These are phyloP conservation scores for Clohesyomyces aquaticus DNA, from an alignment of 495 filamentous ascomycete genomes.

Conservation along the genomic window DNA sequence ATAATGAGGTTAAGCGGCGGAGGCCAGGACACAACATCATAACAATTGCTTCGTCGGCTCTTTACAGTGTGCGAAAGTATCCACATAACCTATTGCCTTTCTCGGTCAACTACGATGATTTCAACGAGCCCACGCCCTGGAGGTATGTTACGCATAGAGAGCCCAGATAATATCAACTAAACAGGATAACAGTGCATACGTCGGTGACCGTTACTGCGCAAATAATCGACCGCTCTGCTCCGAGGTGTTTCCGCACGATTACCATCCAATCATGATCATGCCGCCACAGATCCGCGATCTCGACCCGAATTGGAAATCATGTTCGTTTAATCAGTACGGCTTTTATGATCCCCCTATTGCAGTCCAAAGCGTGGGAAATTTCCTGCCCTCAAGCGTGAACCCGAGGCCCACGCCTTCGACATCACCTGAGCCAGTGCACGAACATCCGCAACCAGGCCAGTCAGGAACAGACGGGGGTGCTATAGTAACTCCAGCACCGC, in stretches of 20 bases:
- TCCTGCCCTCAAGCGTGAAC: neutral
- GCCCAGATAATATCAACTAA: neutral
- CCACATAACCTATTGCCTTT: constrained; percentile 15
- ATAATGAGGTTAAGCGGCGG: neutral
- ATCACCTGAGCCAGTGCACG: neutral
- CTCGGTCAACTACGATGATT: constrained; percentile 22
- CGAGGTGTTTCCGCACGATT: constrained; percentile 11
- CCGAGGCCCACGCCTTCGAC: neutral
- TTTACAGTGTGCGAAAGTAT: constrained; percentile 23
- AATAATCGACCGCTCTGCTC: constrained; percentile 25
- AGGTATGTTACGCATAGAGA: constrained; percentile 2
- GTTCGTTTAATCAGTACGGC: constrained; percentile 25
- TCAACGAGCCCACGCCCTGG: constrained; percentile 23
- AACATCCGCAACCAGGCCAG: constrained; percentile 7
- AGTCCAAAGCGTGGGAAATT: constrained; percentile 10
- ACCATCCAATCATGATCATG: constrained; percentile 28
- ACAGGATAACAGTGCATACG: constrained; percentile 11
- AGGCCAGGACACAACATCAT: constrained; percentile 9
- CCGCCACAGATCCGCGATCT: constrained; percentile 29
- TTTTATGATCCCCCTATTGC: constrained; percentile 33
- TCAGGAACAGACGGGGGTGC: neutral
- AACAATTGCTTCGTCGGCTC: constrained; percentile 16
- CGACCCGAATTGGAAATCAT: constrained; percentile 31
- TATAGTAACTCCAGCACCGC: constrained; percentile 3
- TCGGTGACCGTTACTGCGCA: constrained; percentile 15